phyloP scores from a whole-genome alignment of 148 eudicot genomes.

The Rhododendron henanense region DNA sequence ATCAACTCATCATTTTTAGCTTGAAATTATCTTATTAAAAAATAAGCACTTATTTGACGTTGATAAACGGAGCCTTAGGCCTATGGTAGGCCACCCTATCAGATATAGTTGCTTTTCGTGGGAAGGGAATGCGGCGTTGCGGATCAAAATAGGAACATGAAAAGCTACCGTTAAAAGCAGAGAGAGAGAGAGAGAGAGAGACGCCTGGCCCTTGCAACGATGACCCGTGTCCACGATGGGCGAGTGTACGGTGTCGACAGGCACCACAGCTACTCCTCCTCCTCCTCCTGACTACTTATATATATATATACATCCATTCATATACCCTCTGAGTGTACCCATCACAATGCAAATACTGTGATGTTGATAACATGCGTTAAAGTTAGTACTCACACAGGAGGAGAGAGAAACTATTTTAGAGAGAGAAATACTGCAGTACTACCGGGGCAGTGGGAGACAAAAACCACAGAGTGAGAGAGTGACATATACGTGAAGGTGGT shows the following conservation, averaged over 20 bases:
- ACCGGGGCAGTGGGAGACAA: not conserved
- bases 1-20: too few relatives aligned
- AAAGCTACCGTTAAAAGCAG: not conserved
- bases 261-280: not conserved
- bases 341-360: not conserved
- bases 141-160: not conserved
- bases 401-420: not conserved
- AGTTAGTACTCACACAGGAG: not conserved
- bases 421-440: not conserved
- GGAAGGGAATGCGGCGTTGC: not conserved
- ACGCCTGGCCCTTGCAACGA: not conserved
- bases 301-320: not conserved
- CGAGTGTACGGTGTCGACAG: not conserved
- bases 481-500: not conserved
- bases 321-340: not conserved
- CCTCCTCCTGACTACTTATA: not conserved
- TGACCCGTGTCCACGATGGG: not conserved
- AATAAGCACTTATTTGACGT: too few relatives aligned
- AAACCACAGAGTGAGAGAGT: not conserved
- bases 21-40: too few relatives aligned
- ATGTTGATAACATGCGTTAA: not conserved
- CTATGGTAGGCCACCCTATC: too few relatives aligned
- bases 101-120: not conserved
- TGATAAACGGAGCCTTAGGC: too few relatives aligned
- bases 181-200: not conserved